Base-by-base conservation (phyloP, 805 yeast genomes). In the Ogataea salicorniae region DNA sequence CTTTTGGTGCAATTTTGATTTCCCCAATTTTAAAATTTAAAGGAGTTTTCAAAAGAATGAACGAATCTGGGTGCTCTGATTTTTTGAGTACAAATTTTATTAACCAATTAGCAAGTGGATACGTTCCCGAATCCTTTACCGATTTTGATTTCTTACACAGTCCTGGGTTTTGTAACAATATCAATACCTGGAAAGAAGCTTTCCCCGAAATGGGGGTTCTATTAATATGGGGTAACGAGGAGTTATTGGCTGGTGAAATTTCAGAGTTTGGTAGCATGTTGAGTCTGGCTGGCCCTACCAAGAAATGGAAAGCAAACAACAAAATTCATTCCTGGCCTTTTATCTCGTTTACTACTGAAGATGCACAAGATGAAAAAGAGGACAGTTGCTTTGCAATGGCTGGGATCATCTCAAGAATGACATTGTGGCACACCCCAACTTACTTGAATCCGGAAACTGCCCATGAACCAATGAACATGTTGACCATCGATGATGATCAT, bases 291-390 rank as follows among this genome's bases (percentile, higher is more conserved):
- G 68, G 72, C 5, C 52, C 61, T 17, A 59, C 73, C 11, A 66
- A 67, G 42, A 54, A 69, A 14, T 67, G 68, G 48, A 57, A 60
- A 17, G 67, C 63, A 37, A 56, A 54, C 3, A 61, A 66, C 31
- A 70, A 66, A 45, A 56, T 72, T 2, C 82, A 77, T 49, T 67
- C 74, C 17, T 77, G 81, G 81, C 80, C 79, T 8, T 58, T 77
- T 29, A 48, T 72, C 5, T 59, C 63, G 3, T 70, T 70, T 44
- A 63, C 63, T 40, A 59, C 74, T 3, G 80, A 75, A 42, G 67
- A 73, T 40, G 59, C 64, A 4, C 66, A 69, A 39, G 73, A 70
- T 26, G 75, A 69, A 44, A 69, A 76, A 46, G 74, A 71, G 44
- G 70, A 63, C 31, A 73, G 76, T 31, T 57, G 75, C 17, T 69